These are phyloP conservation scores for Linum tenue DNA, from an alignment of 345 rosid species.

Conservation along the genomic window DNA sequence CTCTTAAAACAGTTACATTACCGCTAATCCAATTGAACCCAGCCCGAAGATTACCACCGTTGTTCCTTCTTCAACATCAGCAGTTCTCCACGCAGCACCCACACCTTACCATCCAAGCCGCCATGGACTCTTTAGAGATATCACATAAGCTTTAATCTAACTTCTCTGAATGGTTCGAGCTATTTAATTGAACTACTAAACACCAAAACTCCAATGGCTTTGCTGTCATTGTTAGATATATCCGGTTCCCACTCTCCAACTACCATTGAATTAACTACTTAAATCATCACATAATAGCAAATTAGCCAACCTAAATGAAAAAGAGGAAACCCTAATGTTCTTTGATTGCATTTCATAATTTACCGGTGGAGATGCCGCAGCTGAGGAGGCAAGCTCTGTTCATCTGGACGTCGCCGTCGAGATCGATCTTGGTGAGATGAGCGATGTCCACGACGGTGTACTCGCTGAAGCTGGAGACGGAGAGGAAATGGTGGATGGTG, in stretches of 20 bases:
- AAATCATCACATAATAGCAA: neutral
- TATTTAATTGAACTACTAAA: neutral
- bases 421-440: slow-evolving; percentile 56
- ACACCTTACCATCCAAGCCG: slow-evolving; percentile 36
- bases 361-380: slow-evolving; percentile 88
- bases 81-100: slow-evolving; percentile 85
- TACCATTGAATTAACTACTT: neutral
- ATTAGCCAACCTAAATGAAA: neutral
- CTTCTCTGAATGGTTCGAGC: neutral
- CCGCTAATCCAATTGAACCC: slow-evolving; percentile 83
- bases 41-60: slow-evolving; percentile 81
- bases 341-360: neutral
- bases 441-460: slow-evolving; percentile 66
- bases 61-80: slow-evolving; percentile 72
- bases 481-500: slow-evolving; percentile 53
- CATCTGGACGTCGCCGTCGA: slow-evolving; percentile 42
- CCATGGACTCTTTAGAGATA: neutral
- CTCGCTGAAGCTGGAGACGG: slow-evolving; percentile 67
- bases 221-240: no score
- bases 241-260: neutral
- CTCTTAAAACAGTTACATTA: slow-evolving; percentile 18
- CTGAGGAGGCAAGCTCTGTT: slow-evolving; percentile 72
- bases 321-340: neutral
- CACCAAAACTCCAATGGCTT: no score
- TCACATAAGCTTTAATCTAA: neutral